Base-by-base conservation (phyloP, 352 stramenopile genomes). In the Phytopythium cucurbitacearum region DNA sequence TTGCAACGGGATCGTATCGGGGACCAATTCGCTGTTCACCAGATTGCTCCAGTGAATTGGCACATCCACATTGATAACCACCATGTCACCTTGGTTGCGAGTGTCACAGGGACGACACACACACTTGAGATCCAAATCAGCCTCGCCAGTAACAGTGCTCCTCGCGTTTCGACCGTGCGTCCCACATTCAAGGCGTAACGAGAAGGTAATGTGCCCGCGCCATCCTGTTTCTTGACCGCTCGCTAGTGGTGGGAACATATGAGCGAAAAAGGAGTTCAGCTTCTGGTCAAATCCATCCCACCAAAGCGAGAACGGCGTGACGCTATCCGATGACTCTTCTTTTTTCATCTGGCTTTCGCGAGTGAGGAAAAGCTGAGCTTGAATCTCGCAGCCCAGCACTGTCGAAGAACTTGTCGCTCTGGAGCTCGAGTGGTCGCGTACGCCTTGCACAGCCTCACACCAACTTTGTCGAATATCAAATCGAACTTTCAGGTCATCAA, bases 231-330 rank as follows among this genome's bases (percentile, higher is more conserved):
- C 46, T 38, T 34, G 56, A 28, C 35, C 4, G 5, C 35, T 37
- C 6, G 32, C 16, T 37, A 12, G 45, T 39, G 13, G 35, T 35
- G 35, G 53, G 7, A 75, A 58, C 5, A 56, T 54, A 53, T 80
- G 69, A 28, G 59, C 51, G 39, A 85, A 83, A 28, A 57, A 54
- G 0, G 75, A 84, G 48, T 86, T 83, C 37, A 80, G 57, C 9
- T 61, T 61, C 1, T 15, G 38, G 36, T 80, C 58, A 9, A 57
- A 48, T 33, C 69, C 60, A 56, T 86, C 75, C 75, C 75, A 86
- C 75, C 75, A 86, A 43, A 86, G 56, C 12, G 57, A 62, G 51
- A 86, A 86, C n/a, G 53, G 47, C 16, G 69, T 42, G 11, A 59
- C 51, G 39, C 57, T 67, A 9, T 39, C 8, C 1, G 6, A 7